These are phyloP conservation scores for Bromus sterilis DNA, from an alignment of 176 grass and related monocot species.

Conservation along the genomic window DNA sequence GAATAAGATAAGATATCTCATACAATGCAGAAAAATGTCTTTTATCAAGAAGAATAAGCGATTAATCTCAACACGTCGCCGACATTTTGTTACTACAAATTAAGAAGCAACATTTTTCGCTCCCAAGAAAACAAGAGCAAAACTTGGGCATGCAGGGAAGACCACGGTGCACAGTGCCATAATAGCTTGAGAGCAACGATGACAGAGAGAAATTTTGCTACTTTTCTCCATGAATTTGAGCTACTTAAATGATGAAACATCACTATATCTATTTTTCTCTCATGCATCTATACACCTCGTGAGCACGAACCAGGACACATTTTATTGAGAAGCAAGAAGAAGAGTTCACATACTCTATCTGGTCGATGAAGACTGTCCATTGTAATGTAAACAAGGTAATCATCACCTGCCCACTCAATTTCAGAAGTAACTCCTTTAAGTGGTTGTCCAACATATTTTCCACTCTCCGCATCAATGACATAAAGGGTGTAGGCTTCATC, in stretches of 20 bases:
- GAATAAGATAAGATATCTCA: too few relatives aligned
- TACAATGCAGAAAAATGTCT: too few relatives aligned
- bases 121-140: background rate
- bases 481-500: constrained; percentile 79
- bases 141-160: background rate
- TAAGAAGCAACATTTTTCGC: background rate
- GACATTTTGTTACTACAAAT: background rate
- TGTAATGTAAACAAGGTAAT: constrained; percentile 69
- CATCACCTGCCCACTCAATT: constrained; percentile 77
- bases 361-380: constrained; percentile 83
- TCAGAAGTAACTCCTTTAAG: constrained; percentile 67
- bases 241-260: background rate
- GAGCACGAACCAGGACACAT: background rate
- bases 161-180: background rate
- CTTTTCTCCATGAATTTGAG: background rate
- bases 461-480: constrained; percentile 65
- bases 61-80: background rate
- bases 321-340: constrained; percentile 6
- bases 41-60: too few relatives aligned
- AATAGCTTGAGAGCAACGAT: background rate
- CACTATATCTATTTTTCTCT: background rate
- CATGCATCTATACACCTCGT: background rate
- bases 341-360: constrained; percentile 58
- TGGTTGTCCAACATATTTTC: constrained; percentile 50
- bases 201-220: background rate